phyloP scores from a whole-genome alignment of 2,329 filamentous ascomycete species.

The Macroventuria anomochaeta region DNA sequence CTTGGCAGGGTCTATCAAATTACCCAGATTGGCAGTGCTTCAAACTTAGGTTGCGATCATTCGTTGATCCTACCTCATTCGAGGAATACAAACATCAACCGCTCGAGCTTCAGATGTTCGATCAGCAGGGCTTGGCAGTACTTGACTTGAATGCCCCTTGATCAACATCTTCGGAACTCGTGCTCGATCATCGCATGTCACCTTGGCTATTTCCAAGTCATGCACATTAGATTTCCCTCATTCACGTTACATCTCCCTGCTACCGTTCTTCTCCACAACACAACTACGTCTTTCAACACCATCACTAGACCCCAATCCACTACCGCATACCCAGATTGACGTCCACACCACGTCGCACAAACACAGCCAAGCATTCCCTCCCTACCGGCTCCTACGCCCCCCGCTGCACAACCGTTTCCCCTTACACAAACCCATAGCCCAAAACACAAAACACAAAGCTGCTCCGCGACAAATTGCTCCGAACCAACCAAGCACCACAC shows the following conservation, averaged over 20 bases:
- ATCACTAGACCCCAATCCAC: not conserved
- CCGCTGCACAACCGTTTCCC: conserved; percentile 17
- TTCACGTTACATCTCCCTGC: not conserved
- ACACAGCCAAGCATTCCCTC: conserved; percentile 24
- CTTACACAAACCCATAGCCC: not conserved
- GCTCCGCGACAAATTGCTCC: not conserved
- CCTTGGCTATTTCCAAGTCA: too few relatives aligned
- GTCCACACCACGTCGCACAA: conserved; percentile 4
- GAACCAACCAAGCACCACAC: conserved; percentile 10
- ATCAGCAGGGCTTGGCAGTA: not conserved
- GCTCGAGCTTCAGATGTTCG: not conserved
- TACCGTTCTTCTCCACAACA: not conserved
- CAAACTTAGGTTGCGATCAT: not conserved
- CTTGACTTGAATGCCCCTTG: too few relatives aligned
- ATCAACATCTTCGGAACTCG: too few relatives aligned
- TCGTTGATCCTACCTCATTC: not conserved
- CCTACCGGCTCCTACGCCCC: not conserved
- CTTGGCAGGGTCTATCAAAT: conserved; percentile 20
- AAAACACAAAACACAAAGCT: not conserved
- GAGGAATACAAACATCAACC: not conserved
- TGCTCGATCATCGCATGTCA: too few relatives aligned
- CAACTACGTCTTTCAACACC: not conserved
- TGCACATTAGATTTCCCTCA: too few relatives aligned
- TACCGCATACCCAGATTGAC: not conserved
- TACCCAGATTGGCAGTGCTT: conserved; percentile 5